Base-by-base conservation (phyloP, 1,139 yeast genomes). In the Kodamaea ohmeri region DNA sequence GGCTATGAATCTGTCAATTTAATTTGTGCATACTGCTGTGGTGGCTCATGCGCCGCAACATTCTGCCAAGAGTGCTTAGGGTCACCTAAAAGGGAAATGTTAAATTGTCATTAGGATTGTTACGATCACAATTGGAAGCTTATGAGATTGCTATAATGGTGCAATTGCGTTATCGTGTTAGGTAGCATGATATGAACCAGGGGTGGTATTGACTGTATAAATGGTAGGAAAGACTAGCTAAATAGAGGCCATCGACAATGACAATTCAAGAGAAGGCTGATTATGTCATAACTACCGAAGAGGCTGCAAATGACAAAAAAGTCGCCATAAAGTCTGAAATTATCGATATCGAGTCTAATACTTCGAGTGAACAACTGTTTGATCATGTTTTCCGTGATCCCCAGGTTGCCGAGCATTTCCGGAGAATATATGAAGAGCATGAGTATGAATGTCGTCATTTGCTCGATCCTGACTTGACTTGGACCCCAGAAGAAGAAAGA, bases 401-500 rank as follows among this genome's bases (percentile, higher is more conserved):
- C 0, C 47, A 45, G 17, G 55, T 58, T 7, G 63, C 60, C 12
- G 60, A 53, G 9, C 51, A 57, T 37, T 64, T 61, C 42, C 48
- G 55, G 12, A 45, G 50, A 4, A 27, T 65, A 13, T 65, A 65
- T 40, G 61, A 57, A 20, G 46, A 45, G 2, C 50, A 58, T 25
- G 30, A 58, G 2, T 66, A 65, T 45, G 71, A 65, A 44, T 59
- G 71, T 46, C 52, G 59, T 26, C 48, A 46, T 24, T 59, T 48
- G 11, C 61, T 64, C 38, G 71, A 66, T 46, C 69, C 70, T 1
- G 52, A 53, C 2, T 55, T 59, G 36, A 54, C 55, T 11, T 65
- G 71, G 71, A 56, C 61, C 4, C 42, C 46, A 16, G 56, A 54
- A 39, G 71, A 65, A 48, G 71, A 65, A 40, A 51, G 50, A 39